Conservation (phyloP, 306 rosid genomes). For the Comarum palustre region DNA sequence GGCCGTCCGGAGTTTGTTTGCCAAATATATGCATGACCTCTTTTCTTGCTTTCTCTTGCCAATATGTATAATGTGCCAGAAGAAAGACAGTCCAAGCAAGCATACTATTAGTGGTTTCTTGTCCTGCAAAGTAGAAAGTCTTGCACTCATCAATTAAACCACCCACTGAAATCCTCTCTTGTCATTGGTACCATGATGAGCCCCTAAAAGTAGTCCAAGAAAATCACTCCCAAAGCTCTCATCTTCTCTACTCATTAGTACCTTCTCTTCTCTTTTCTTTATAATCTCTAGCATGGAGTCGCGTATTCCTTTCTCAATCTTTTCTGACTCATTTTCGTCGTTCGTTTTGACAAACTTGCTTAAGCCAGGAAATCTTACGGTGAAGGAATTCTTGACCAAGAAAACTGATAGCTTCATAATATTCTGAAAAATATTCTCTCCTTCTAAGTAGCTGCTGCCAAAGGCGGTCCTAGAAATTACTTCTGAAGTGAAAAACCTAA, state of each 20-base stretch:
- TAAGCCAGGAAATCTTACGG: slow-evolving; percentile 18
- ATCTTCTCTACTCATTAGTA: slow-evolving; percentile 5
- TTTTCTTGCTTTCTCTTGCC: slow-evolving; percentile 32
- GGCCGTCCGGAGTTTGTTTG: slow-evolving; percentile 8
- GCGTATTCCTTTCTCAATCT: slow-evolving; percentile 14
- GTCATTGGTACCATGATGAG: slow-evolving; percentile 21
- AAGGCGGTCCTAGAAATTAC: slow-evolving; percentile 29
- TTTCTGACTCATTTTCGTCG: slow-evolving; percentile 21
- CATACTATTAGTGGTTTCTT: slow-evolving; percentile 23
- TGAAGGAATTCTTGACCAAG: slow-evolving; percentile 1
- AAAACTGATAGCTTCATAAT: slow-evolving; percentile 12
- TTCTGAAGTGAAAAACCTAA: slow-evolving; percentile 26
- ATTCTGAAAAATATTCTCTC: slow-evolving; percentile 21
- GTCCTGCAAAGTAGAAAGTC: slow-evolving; percentile 29
- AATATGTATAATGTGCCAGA: slow-evolving; percentile 23
- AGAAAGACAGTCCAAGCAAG: slow-evolving; percentile 32
- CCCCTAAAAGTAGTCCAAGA: slow-evolving; percentile 23
- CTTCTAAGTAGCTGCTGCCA: slow-evolving; percentile 28
- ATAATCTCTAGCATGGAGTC: slow-evolving; percentile 8
- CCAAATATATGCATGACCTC: slow-evolving; percentile 30
- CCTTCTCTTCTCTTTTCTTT: slow-evolving; percentile 19
- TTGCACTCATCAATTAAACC: slow-evolving; percentile 28
- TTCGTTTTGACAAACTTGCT: slow-evolving; percentile 18
- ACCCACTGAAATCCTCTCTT: slow-evolving; percentile 7
- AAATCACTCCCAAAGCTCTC: slow-evolving; percentile 11